Evolutionary conservation across 352 stramenopile genomes (phyloP), one percentile per base, ranked within the genome.

Genomic region (Pythium phragmitis): DNA sequence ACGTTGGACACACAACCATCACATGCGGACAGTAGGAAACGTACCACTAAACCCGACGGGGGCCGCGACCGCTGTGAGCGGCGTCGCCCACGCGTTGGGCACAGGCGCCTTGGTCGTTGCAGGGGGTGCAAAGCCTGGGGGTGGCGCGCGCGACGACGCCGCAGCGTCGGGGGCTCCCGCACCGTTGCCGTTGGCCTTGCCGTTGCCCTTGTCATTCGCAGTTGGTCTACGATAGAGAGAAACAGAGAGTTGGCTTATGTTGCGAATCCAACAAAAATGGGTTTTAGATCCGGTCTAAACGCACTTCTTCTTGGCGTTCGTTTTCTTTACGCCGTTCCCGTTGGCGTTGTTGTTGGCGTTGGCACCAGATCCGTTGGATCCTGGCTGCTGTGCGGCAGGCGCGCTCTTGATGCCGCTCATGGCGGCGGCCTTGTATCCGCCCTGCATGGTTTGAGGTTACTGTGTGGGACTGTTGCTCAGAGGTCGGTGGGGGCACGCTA

Each of bases 1-100:
- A 30, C 9, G 28, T 26, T 21, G 39, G 39, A 2, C 9, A 46
- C 17, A 3, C 13, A 3, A 19, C 39, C 17, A 46, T 7, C 39
- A 46, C 39, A 46, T 1, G 19, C 1, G 5, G 19, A n/a, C 34
- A 39, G 4, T 2, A 46, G 17, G 3, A 46, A 17, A 70, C 73
- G n/a, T 69, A 88, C 79, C 73, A 62, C 76, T 84, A 34, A 84
- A 88, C 16, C 74, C 74, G 2, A 33, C 55, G 28, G 47, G 49
- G 2, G 69, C 33, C 4, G 16, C 19, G n/a, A 55, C 49, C 3
- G 49, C 33, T 17, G 30, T 26, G 8, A 55, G 49, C n/a, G 49
- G 49, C 16, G 54, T 41, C 16, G 42, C 55, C 55, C 43, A 53
- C 30, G 55, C 55, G 43, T 62, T 54, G 28, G 55, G 55, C 37